Evolutionary conservation across 208 protist species (phyloP).

Genomic region (Novymonas esmeraldas): DNA sequence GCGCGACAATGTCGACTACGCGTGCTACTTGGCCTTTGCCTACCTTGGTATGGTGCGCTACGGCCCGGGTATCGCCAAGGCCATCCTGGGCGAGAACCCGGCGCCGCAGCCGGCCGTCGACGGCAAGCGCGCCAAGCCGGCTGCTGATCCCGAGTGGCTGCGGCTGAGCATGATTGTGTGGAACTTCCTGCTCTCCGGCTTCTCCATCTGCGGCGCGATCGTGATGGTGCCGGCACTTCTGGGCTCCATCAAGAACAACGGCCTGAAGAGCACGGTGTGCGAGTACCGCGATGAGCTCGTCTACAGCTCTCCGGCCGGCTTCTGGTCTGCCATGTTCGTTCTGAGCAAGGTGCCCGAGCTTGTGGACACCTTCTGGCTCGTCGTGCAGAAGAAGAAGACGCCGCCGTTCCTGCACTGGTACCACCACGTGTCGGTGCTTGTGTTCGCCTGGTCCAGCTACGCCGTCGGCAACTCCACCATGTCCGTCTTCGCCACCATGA

Average conservation of each 20-base stretch:
- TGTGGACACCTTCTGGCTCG: constrained; percentile 81
- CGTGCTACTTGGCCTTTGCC: constrained; percentile 45
- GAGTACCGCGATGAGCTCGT: constrained; percentile 41
- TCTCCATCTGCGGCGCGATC: constrained; percentile 74
- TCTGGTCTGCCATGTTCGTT: constrained; percentile 77
- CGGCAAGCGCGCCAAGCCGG: constrained; percentile 34
- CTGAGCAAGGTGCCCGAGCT: constrained; percentile 88
- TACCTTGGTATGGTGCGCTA: constrained; percentile 56
- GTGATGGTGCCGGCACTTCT: constrained; percentile 63
- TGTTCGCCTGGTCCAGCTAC: constrained; percentile 91
- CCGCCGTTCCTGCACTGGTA: constrained; percentile 91
- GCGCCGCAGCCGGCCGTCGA: constrained; percentile 22
- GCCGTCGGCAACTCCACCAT: constrained; percentile 53
- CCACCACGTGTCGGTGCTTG: constrained; percentile 93
- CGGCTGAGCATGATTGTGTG: constrained; percentile 69
- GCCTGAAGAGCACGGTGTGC: constrained; percentile 65
- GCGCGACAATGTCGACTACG: constrained; percentile 37
- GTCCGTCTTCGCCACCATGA: constrained; percentile 90
- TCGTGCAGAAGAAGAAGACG: constrained; percentile 82
- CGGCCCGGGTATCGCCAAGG: constrained; percentile 45
- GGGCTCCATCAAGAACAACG: constrained; percentile 25
- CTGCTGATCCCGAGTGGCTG: constrained; percentile 50
- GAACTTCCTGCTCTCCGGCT: constrained; percentile 87
- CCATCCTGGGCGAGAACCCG: constrained; percentile 44
- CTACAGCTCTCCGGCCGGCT: constrained; percentile 54